phyloP scores from a whole-genome alignment of 2,329 filamentous ascomycete species.

The Hymenotorrendiella dingleyae region DNA sequence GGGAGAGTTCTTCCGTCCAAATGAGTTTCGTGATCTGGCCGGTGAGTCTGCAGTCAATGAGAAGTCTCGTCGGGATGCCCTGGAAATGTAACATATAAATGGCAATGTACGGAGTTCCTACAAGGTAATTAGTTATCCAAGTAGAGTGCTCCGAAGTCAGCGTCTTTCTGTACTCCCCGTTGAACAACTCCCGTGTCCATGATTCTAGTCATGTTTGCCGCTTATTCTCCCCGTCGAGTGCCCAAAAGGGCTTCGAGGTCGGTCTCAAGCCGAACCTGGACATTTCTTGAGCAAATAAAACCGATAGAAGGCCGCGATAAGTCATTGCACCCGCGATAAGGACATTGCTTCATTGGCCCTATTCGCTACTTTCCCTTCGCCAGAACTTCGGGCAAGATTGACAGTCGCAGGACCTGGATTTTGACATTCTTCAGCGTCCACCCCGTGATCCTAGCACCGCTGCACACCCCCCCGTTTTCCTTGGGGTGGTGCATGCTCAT shows the following conservation, averaged over 20 bases:
- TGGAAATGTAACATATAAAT: no score
- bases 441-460: not conserved
- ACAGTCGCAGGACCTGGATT: not conserved
- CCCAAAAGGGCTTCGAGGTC: not conserved
- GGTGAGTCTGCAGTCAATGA: no score
- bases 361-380: conserved; percentile 4
- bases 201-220: not conserved
- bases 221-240: not conserved
- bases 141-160: not conserved
- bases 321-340: conserved; percentile 5
- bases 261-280: not conserved
- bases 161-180: not conserved
- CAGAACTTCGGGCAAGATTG: conserved; percentile 14
- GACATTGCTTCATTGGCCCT: not conserved
- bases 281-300: no score
- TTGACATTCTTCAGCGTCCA: not conserved
- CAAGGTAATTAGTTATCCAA: no score
- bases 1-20: no score
- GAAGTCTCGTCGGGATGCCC: no score
- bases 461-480: not conserved
- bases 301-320: conserved; percentile 6
- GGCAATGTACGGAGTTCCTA: no score
- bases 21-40: no score
- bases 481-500: not conserved
- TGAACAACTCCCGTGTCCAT: not conserved